Evolutionary conservation across 257 asterid species (phyloP), one percentile per base, ranked within the genome.

Genomic region (Craterostigma plantagineum): DNA sequence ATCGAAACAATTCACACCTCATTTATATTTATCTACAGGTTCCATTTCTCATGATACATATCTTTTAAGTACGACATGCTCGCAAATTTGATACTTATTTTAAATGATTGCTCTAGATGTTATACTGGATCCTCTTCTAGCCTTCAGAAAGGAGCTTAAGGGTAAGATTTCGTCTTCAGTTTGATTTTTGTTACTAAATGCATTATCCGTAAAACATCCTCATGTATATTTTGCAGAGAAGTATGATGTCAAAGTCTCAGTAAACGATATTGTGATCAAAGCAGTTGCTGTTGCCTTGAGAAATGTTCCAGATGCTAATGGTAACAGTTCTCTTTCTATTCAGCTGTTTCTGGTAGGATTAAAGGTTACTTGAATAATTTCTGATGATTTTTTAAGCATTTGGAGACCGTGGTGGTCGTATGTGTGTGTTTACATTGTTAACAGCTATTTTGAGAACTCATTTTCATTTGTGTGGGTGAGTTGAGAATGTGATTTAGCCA

Each of bases 231-330:
- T 46, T 60, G n/a, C 86, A 87, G 98, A 68, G 33, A 79, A 87
- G 51, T 79, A 69, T 68, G 92, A 72, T 61, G 73, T 34, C 16
- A 82, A 82, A 75, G 95, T 87, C 51, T 87, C 98, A 10, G 95
- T 87, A 59, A 87, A 87, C 68, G 98, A 87, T 66, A 72, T 87
- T 47, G 86, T 87, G 63, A 70, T 87, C 78, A 87, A 87, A 70
- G 92, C 71, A 8, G 92, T 91, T 42, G 96, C 99, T 37, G 49
- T 61, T 62, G 92, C 94, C 15, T 63, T 84, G 66, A 80, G 66
- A 62, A 84, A 77, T 61, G 85, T 91, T 45, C 94, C 94, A 41
- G 85, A 80, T 67, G 99, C 96, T 57, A 90, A 90, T 69, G 96
- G 99, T 90, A 66, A n/a, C n/a, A n/a, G 58, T 60, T 38, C 34